Evolutionary conservation across 805 yeast genomes (phyloP).

Genomic region (Schwanniomyces occidentalis): DNA sequence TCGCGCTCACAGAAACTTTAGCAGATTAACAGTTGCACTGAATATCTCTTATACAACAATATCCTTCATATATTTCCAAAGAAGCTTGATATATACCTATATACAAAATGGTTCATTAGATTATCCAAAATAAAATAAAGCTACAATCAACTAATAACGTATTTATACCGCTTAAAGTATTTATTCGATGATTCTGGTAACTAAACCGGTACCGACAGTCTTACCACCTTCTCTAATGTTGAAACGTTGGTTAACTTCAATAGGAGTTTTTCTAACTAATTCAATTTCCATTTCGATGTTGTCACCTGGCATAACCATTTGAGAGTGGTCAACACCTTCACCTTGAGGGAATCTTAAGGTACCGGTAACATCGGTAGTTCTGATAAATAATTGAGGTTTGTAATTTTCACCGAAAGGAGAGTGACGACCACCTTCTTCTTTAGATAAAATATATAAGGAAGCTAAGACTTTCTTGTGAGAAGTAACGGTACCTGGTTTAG

Average conservation of each 20-base stretch:
- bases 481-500: slow-evolving; percentile 88
- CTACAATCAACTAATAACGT: too few species aligned
- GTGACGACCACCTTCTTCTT: slow-evolving; percentile 99
- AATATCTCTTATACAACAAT: too few species aligned
- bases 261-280: slow-evolving; percentile 85
- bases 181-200: slow-evolving; percentile 84
- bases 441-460: slow-evolving; percentile 86
- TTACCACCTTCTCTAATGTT: slow-evolving; percentile 99
- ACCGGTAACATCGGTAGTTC: slow-evolving; percentile 95
- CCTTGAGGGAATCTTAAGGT: slow-evolving; percentile 83
- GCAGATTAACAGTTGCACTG: too few species aligned
- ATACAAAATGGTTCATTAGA: too few species aligned
- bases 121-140: too few species aligned
- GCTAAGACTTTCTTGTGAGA: slow-evolving; percentile 94
- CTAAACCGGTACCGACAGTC: slow-evolving; percentile 98
- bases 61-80: too few species aligned
- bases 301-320: slow-evolving; percentile 97
- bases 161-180: too few species aligned
- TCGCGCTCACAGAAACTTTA: too few species aligned
- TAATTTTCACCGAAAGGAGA: slow-evolving; percentile 95
- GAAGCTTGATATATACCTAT: too few species aligned
- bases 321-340: slow-evolving; percentile 73
- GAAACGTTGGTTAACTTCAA: slow-evolving; percentile 97
- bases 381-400: slow-evolving; percentile 96
- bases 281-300: slow-evolving; percentile 94